Percentiles rank a stretch among this genome's conserved stretches.
Conservation (phyloP, 495 filamentous ascomycete species). For the Xylaria grammica region DNA sequence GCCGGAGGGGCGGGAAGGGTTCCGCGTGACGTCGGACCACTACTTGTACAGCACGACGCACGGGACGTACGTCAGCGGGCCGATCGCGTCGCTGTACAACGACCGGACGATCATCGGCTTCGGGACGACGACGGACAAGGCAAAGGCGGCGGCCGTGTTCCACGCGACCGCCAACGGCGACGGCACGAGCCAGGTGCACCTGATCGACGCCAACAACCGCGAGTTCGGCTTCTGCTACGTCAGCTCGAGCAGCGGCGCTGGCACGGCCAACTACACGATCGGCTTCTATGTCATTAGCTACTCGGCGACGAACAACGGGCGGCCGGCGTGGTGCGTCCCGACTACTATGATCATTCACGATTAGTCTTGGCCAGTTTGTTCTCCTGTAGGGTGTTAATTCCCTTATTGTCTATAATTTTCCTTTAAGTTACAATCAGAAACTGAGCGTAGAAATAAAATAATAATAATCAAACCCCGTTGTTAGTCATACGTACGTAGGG, state of each 20-base stretch:
- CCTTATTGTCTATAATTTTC: no score
- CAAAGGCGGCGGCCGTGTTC: background rate
- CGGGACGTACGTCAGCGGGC: background rate
- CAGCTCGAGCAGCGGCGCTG: background rate
- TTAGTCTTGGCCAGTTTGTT: no score
- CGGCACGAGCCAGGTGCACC: slow-evolving; percentile 22
- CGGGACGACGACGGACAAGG: background rate
- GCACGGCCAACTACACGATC: background rate
- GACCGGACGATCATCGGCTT: background rate
- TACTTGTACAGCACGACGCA: slow-evolving; percentile 2
- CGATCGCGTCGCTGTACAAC: background rate
- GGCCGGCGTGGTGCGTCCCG: background rate
- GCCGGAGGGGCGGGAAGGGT: background rate
- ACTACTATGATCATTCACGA: background rate
- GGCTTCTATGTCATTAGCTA: background rate
- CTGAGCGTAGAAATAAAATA: no score
- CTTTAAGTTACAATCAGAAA: no score
- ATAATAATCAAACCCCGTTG: no score
- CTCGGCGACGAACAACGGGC: background rate
- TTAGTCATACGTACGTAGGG: no score
- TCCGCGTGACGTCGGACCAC: background rate
- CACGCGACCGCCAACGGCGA: background rate
- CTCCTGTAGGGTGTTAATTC: no score
- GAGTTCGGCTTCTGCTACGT: background rate
- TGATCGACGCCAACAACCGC: slow-evolving; percentile 11